Evolutionary conservation across 257 asterid genomes (phyloP).

Genomic region (Nicotiana undulata): DNA sequence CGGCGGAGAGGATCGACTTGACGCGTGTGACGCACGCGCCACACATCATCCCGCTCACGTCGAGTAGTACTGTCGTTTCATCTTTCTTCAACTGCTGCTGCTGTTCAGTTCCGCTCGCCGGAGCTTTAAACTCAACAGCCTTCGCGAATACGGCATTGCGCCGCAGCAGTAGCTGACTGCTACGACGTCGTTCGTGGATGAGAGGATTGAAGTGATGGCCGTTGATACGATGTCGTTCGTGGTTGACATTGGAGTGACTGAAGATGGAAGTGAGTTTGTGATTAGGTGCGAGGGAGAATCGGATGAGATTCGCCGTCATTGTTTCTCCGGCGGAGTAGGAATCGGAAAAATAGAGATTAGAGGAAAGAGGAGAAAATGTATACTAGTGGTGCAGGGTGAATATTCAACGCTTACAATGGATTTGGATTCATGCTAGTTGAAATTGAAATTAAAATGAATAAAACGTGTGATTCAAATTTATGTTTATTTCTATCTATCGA

Average conservation of each 20-base stretch:
- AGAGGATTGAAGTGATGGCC: conserved; percentile 19
- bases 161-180: conserved; percentile 20
- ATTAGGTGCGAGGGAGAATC: conserved; percentile 39
- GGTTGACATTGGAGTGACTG: conserved; percentile 15
- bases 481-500: background rate
- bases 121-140: conserved; percentile 46
- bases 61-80: conserved; percentile 48
- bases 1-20: conserved; percentile 66
- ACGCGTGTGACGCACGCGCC: conserved; percentile 94
- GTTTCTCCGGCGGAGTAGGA: background rate
- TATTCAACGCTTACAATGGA: background rate
- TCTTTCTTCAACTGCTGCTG: conserved; percentile 26
- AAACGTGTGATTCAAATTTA: conserved; percentile 1
- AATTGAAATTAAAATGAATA: background rate
- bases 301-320: conserved; percentile 50
- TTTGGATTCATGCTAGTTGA: background rate
- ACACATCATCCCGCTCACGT: conserved; percentile 96
- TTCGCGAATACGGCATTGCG: conserved; percentile 32
- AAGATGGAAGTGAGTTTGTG: conserved; percentile 3
- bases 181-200: conserved; percentile 19
- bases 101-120: background rate
- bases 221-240: conserved; percentile 18
- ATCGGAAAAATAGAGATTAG: background rate
- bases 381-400: background rate
- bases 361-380: background rate